A percentile compares a stretch with the other conserved stretches of the same genome.
phyloP scores from a whole-genome alignment of 257 asterid species.

The Linaria vulgaris region DNA sequence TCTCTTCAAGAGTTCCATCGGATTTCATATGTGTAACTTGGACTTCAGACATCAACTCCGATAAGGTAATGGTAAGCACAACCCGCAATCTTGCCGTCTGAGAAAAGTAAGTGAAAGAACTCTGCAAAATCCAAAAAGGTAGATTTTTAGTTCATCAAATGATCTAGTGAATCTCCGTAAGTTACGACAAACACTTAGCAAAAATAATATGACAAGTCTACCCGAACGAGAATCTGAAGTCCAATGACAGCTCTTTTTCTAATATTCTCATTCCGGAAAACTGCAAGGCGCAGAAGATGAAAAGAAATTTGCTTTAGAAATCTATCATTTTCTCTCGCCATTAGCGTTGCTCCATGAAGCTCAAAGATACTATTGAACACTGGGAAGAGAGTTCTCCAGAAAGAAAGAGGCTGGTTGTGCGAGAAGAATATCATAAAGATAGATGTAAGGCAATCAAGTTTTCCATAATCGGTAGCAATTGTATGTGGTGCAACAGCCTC shows the following conservation, averaged over 20 bases:
- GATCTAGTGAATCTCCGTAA: slow-evolving; percentile 4
- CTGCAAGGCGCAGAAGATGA: slow-evolving; percentile 96
- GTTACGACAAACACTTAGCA: slow-evolving; percentile 11
- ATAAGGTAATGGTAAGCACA: slow-evolving; percentile 87
- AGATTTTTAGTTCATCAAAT: slow-evolving; percentile 28
- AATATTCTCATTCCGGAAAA: slow-evolving; percentile 79
- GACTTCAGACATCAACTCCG: slow-evolving; percentile 99
- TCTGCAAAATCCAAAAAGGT: slow-evolving; percentile 50
- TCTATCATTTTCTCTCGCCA: slow-evolving; percentile 99
- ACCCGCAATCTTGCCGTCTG: slow-evolving; percentile 90
- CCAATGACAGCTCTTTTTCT: slow-evolving; percentile 93
- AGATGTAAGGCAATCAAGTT: slow-evolving; percentile 94
- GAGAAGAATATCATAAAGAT: slow-evolving; percentile 79
- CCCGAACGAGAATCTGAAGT: slow-evolving; percentile 95
- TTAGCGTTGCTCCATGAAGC: slow-evolving; percentile 91
- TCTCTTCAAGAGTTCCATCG: slow-evolving; percentile 94
- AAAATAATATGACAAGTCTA: slow-evolving; percentile 28
- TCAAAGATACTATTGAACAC: slow-evolving; percentile 78
- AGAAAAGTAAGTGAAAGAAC: slow-evolving; percentile 74
- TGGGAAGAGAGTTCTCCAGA: slow-evolving; percentile 91
- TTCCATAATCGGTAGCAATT: slow-evolving; percentile 95
- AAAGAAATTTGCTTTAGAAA: slow-evolving; percentile 94
- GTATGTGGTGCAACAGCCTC: slow-evolving; percentile 72
- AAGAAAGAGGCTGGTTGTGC: slow-evolving; percentile 81
- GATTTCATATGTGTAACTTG: slow-evolving; percentile 93